Conservation (phyloP, 2,329 filamentous ascomycete species). For the Sporothrix sp. region DNA sequence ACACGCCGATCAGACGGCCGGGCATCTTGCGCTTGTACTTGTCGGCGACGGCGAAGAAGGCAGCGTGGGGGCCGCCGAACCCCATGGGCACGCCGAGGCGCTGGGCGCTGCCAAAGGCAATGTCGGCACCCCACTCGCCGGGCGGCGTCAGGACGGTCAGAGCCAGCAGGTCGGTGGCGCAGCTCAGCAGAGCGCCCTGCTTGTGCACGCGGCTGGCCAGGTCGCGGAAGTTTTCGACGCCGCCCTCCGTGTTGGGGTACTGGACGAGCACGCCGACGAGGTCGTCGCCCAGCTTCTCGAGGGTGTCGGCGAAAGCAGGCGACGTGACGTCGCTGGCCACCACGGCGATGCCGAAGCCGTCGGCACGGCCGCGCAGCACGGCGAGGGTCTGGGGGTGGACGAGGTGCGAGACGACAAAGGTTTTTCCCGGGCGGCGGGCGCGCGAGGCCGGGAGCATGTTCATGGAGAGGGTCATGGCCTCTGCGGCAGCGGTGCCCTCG, state of each 20-base stretch:
- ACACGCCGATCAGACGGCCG: constrained; percentile 79
- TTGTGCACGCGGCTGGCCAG: constrained; percentile 71
- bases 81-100: constrained; percentile 86
- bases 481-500: constrained; percentile 83
- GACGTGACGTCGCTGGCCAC: constrained; percentile 61
- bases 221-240: constrained; percentile 61
- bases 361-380: constrained; percentile 73
- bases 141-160: constrained; percentile 81
- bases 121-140: constrained; percentile 89
- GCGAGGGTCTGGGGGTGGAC: constrained; percentile 79
- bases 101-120: constrained; percentile 89
- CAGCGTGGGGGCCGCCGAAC: constrained; percentile 89
- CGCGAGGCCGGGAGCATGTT: constrained; percentile 62
- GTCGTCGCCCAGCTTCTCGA: constrained; percentile 68
- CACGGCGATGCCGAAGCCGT: constrained; percentile 83
- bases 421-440: constrained; percentile 66
- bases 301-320: constrained; percentile 47
- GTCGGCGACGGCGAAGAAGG: constrained; percentile 87
- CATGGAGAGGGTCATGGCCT: constrained; percentile 90
- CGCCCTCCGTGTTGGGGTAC: constrained; percentile 83
- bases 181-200: constrained; percentile 69
- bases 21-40: constrained; percentile 93
- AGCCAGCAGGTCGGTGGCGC: constrained; percentile 81
- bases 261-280: constrained; percentile 87
- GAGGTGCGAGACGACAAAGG: constrained; percentile 71